Evolutionary conservation across 2,329 filamentous ascomycete species (phyloP).

Genomic region (Neofusicoccum laricinum): DNA sequence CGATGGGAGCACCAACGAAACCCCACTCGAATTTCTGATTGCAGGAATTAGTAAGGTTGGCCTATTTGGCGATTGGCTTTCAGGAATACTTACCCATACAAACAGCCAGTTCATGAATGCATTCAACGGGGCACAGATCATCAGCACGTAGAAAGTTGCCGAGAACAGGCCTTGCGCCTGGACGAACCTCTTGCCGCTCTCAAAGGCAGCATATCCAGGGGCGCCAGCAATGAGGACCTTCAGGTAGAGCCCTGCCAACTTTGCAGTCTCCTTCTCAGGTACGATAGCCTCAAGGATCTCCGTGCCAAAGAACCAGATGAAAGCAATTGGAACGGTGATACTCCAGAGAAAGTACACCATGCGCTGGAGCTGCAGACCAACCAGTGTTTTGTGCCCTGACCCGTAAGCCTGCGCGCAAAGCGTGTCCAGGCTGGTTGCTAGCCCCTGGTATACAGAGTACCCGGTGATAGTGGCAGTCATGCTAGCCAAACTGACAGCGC

Average conservation of each 20-base stretch:
- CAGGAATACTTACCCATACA: slow-evolving; percentile 59
- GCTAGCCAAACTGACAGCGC: slow-evolving; percentile 46
- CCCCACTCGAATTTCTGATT: slow-evolving; percentile 34
- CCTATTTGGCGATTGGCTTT: neutral
- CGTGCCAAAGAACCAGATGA: slow-evolving; percentile 69
- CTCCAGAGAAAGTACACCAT: slow-evolving; percentile 76
- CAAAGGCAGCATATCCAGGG: slow-evolving; percentile 73
- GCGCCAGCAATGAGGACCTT: slow-evolving; percentile 67
- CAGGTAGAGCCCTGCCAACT: slow-evolving; percentile 70
- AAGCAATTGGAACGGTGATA: slow-evolving; percentile 68
- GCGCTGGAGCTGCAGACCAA: slow-evolving; percentile 77
- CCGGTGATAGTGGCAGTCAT: slow-evolving; percentile 57
- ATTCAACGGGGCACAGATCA: slow-evolving; percentile 80
- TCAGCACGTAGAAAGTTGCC: slow-evolving; percentile 76
- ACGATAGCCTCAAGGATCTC: slow-evolving; percentile 63
- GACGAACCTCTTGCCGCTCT: slow-evolving; percentile 78
- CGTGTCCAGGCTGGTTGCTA: slow-evolving; percentile 83
- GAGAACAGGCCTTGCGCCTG: slow-evolving; percentile 87
- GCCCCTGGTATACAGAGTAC: slow-evolving; percentile 50
- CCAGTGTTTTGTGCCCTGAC: slow-evolving; percentile 82
- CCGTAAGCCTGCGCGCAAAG: slow-evolving; percentile 93
- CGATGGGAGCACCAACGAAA: slow-evolving; percentile 77
- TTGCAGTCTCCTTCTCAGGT: slow-evolving; percentile 68
- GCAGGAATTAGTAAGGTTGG: neutral
- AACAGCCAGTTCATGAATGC: slow-evolving; percentile 77